Base-by-base conservation (phyloP, 192 early-diverging fungal species). In the Funneliformis mosseae region DNA sequence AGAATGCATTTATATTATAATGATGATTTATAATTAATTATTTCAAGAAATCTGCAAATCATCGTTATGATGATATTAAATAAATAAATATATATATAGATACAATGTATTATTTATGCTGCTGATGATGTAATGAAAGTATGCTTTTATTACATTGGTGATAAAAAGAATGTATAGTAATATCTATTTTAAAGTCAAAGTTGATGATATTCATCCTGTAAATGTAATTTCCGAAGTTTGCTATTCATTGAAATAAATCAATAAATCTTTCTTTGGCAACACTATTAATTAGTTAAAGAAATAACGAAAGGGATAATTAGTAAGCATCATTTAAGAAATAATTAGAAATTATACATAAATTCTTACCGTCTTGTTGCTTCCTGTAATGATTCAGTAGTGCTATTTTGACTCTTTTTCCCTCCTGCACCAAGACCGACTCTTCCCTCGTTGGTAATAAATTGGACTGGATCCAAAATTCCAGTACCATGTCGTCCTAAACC, bases 401-500 rank as follows among this genome's bases (percentile, higher is more conserved):
- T 63, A 43, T 68, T 68, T 60, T 21, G 25, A 27, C 14, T 46
- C 48, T 38, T 60, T 46, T 28, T 76, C 60, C 74, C 74, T 21
- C 77, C 64, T 28, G 77, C 55, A 50, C 77, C 77, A 66, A 78
- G 64, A 46, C 77, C 77, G 23, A 14, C 21, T n/a, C 59, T 55
- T 68, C 77, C 77, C 18, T 78, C 64, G 69, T 78, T 78, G 8
- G 63, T 68, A 45, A 66, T n/a, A 66, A 69, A 87, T 33, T 88
- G 79, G n/a, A 90, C 82, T 6, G 89, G 89, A 18, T 82, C 84
- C 18, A 84, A 81, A 38, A 88, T 90, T 1, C 89, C 89, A 2
- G 72, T 82, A 5, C 85, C 83, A 78, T 81, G 78, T 25, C 86
- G 82, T 6, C 91, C 91, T n/a, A 92, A 78, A 1, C 88, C 88